Evolutionary conservation across 148 eudicot genomes (phyloP).

Genomic region (Vaccinium myrtillus): DNA sequence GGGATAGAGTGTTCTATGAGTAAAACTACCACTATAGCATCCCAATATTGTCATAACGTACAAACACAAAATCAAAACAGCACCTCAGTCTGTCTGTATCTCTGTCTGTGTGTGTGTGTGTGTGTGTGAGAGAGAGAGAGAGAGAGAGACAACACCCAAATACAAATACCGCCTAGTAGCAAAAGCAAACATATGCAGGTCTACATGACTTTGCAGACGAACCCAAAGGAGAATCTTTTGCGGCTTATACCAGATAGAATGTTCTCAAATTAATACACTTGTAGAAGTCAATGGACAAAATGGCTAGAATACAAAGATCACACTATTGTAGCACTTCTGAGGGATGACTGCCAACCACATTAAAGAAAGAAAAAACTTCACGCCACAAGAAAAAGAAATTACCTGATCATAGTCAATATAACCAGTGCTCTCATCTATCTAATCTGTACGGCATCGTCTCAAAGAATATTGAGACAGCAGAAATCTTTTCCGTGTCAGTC

Average conservation of each 20-base stretch:
- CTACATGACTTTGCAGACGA: not conserved
- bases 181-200: not conserved
- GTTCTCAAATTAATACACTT: not conserved
- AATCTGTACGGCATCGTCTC: slow-evolving; percentile 99
- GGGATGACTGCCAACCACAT: not conserved
- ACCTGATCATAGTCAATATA: slow-evolving; percentile 98
- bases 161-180: no score
- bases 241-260: not conserved
- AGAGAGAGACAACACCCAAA: not conserved
- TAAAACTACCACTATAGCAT: not conserved
- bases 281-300: not conserved
- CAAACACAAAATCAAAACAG: not conserved
- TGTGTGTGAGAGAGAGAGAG: not conserved
- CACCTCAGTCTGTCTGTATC: not conserved
- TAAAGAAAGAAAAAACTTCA: not conserved
- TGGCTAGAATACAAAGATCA: not conserved
- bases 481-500: slow-evolving; percentile 99
- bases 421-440: slow-evolving; percentile 86
- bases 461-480: slow-evolving; percentile 95
- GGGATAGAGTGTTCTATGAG: not conserved
- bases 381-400: not conserved
- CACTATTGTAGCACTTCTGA: not conserved
- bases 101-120: not conserved
- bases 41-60: not conserved
- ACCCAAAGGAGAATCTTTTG: not conserved